phyloP scores from a whole-genome alignment of 2,329 filamentous ascomycete species.

The Zalaria obscura region DNA sequence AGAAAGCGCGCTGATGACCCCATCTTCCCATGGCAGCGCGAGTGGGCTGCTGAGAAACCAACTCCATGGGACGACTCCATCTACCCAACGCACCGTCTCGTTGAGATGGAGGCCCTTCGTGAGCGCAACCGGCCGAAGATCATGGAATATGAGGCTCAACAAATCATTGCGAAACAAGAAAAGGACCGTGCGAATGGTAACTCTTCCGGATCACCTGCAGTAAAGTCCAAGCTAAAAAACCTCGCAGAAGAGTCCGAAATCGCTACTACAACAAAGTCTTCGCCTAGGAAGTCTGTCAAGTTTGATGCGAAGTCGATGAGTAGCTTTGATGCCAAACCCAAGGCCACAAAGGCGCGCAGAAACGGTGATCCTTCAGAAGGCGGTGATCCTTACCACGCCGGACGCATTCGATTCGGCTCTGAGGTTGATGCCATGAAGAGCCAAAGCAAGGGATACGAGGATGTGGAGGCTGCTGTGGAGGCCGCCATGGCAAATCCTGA shows the following conservation, averaged over 20 bases:
- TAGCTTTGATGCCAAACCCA: too few species aligned
- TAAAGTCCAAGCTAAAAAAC: too few species aligned
- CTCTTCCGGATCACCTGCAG: too few species aligned
- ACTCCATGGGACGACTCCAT: conserved; percentile 16
- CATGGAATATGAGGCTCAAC: conserved; percentile 10
- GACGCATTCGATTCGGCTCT: conserved; percentile 4
- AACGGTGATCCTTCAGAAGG: conserved; percentile 1
- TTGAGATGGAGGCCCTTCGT: conserved; percentile 12
- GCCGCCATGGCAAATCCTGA: conserved; percentile 11
- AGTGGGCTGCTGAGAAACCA: conserved; percentile 2
- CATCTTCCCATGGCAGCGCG: conserved; percentile 15
- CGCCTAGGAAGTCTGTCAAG: too few species aligned
- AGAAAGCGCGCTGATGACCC: background rate
- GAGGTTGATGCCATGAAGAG: background rate
- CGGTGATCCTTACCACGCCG: conserved; percentile 15
- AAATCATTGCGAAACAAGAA: conserved; percentile 1
- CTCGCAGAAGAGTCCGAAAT: too few species aligned
- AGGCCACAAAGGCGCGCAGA: background rate
- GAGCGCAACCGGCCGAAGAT: conserved; percentile 13
- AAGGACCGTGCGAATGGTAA: background rate
- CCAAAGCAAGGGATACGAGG: conserved; percentile 7
- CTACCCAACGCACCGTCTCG: conserved; percentile 13
- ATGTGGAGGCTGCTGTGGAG: conserved; percentile 14
- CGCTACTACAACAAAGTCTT: too few species aligned
- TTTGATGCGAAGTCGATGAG: too few species aligned